phyloP scores from a whole-genome alignment of 306 rosid species.

The Vigna trinervia region DNA sequence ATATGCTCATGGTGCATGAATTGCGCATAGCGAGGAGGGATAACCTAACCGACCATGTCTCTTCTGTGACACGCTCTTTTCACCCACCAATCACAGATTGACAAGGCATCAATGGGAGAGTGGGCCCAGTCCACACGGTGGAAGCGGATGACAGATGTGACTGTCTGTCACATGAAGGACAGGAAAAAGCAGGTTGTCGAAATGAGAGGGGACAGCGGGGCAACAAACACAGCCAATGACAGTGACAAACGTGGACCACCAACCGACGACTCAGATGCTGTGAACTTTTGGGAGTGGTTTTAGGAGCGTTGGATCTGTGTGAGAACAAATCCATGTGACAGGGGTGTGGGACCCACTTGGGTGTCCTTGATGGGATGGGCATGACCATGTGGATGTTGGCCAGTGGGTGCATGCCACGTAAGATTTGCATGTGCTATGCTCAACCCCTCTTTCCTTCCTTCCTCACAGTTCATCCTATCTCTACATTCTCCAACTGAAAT shows the following conservation, averaged over 20 bases:
- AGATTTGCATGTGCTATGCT: constrained; percentile 44
- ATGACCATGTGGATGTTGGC: constrained; percentile 46
- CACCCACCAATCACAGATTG: constrained; percentile 46
- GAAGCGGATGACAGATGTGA: constrained; percentile 40
- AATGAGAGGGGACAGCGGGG: constrained; percentile 51
- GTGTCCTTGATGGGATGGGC: constrained; percentile 55
- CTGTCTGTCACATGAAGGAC: constrained; percentile 52
- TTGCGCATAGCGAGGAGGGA: constrained; percentile 35
- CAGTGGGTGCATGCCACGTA: constrained; percentile 36
- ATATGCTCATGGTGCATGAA: constrained; percentile 52
- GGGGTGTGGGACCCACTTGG: constrained; percentile 52
- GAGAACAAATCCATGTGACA: constrained; percentile 61
- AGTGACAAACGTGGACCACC: constrained; percentile 52
- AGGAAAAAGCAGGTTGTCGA: constrained; percentile 45
- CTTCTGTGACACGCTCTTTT: constrained; percentile 49
- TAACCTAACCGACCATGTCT: constrained; percentile 5
- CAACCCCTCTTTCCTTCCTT: background rate
- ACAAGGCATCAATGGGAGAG: constrained; percentile 4
- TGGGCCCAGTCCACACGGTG: constrained; percentile 24
- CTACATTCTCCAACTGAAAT: background rate
- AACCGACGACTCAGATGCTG: constrained; percentile 53
- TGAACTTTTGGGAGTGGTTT: constrained; percentile 28
- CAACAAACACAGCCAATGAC: constrained; percentile 51
- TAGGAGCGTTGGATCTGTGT: constrained; percentile 51
- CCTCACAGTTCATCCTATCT: background rate